These are phyloP conservation scores for Stylosanthes scabra DNA, from an alignment of 331 rosid species.

Conservation along the genomic window DNA sequence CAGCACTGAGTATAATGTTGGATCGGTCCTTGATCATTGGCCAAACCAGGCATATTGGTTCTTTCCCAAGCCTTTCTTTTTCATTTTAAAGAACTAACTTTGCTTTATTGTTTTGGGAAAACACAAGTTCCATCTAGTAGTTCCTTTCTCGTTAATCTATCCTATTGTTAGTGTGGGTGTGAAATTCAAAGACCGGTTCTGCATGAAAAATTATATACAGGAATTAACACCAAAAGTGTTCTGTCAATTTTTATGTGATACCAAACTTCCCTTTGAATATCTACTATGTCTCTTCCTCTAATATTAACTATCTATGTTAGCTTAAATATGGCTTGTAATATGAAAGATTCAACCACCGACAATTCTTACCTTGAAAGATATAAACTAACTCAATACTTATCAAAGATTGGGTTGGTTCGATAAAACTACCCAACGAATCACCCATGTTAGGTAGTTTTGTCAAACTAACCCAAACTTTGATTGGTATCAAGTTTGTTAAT, in stretches of 20 bases:
- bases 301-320: not conserved
- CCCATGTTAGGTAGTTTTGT: no score
- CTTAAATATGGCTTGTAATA: conserved; percentile 26
- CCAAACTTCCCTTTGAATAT: not conserved
- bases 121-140: conserved; percentile 19
- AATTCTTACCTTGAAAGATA: no score
- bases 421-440: no score
- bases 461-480: no score
- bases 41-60: conserved; percentile 99
- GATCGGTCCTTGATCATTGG: conserved; percentile 98
- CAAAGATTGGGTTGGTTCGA: no score
- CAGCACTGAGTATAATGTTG: conserved; percentile 85
- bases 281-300: not conserved
- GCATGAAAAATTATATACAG: not conserved
- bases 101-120: not conserved
- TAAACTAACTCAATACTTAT: no score
- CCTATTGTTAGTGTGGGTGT: not conserved
- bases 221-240: conserved; percentile 9
- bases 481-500: no score
- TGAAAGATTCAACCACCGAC: no score
- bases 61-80: conserved; percentile 87
- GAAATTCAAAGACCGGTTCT: conserved; percentile 5
- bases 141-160: conserved; percentile 25
- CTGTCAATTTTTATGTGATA: conserved; percentile 15
- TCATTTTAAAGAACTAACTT: conserved; percentile 37